Percentiles rank a stretch among this genome's conserved stretches.
phyloP scores from a whole-genome alignment of 495 filamentous ascomycete genomes.

The Aspergillus steynii region DNA sequence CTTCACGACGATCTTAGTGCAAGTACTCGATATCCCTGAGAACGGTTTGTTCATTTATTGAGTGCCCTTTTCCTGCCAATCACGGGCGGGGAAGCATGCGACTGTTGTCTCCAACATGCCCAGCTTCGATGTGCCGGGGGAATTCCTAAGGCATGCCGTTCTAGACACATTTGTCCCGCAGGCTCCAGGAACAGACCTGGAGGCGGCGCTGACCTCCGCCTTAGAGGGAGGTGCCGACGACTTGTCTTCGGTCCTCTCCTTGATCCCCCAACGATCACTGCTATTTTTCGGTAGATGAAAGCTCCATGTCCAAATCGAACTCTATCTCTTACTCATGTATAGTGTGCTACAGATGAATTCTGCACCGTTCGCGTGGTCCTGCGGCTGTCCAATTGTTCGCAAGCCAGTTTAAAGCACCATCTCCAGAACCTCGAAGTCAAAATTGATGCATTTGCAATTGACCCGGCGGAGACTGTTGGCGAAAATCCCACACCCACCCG shows the following conservation, averaged over 20 bases:
- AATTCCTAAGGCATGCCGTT: constrained; percentile 70
- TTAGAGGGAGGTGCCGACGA: constrained; percentile 49
- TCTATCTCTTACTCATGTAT: constrained; percentile 61
- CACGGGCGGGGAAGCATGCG: constrained; percentile 23
- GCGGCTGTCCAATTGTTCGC: constrained; percentile 62
- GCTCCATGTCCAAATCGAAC: constrained; percentile 24
- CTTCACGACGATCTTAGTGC: not conserved
- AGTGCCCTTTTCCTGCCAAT: not conserved
- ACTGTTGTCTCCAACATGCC: constrained; percentile 37
- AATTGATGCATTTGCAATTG: constrained; percentile 71
- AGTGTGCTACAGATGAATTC: constrained; percentile 70
- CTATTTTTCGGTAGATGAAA: constrained; percentile 69
- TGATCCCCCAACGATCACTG: constrained; percentile 52
- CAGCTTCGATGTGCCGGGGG: constrained; percentile 44
- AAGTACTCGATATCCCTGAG: not conserved
- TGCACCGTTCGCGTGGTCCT: constrained; percentile 72
- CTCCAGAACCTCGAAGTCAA: constrained; percentile 64
- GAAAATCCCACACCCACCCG: constrained; percentile 52
- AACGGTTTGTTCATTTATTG: not conserved
- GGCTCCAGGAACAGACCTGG: constrained; percentile 63
- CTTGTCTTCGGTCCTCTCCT: constrained; percentile 46
- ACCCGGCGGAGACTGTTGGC: constrained; percentile 49
- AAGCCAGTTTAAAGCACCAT: constrained; percentile 57
- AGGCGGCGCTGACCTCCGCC: constrained; percentile 54
- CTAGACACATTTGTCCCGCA: constrained; percentile 79